A percentile compares a stretch with the other conserved stretches of the same genome.
These are phyloP conservation scores for Pseudogymnoascus sp. DNA, from an alignment of 2,329 filamentous ascomycete genomes.

Conservation along the genomic window DNA sequence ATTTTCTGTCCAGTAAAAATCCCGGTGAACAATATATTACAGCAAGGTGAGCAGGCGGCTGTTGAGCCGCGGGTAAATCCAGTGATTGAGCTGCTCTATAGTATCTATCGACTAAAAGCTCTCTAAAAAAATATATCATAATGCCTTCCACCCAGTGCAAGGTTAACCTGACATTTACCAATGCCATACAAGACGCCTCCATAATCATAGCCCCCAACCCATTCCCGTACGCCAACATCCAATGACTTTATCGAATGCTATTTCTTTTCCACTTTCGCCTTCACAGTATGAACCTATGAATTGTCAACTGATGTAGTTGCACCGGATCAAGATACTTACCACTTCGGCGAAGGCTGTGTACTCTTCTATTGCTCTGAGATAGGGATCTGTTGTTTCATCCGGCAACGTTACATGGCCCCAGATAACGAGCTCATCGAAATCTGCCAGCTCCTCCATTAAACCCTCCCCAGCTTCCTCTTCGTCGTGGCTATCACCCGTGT, in stretches of 20 bases:
- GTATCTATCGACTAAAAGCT: neutral
- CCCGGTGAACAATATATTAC: neutral
- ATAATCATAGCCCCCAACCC: neutral
- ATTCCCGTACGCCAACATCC: neutral
- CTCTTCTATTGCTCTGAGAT: conserved; percentile 67
- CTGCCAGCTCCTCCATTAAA: conserved; percentile 52
- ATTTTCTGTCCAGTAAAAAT: neutral
- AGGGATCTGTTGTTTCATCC: conserved; percentile 55
- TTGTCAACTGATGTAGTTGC: neutral
- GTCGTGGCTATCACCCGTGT: conserved; percentile 36
- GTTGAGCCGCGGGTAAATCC: neutral
- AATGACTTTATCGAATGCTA: neutral
- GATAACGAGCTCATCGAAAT: conserved; percentile 68
- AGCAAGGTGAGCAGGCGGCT: neutral
- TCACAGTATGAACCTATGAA: neutral
- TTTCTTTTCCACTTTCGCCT: neutral
- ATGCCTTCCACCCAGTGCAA: neutral
- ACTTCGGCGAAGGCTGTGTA: conserved; percentile 68
- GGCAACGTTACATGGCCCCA: conserved; percentile 72
- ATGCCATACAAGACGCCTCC: neutral
- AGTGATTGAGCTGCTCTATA: neutral
- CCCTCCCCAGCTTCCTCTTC: conserved; percentile 41
- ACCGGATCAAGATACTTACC: conserved; percentile 32
- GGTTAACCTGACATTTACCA: neutral
- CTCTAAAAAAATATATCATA: neutral